Conservation (phyloP, 129 eudicot species). For the Tagetes patula region DNA sequence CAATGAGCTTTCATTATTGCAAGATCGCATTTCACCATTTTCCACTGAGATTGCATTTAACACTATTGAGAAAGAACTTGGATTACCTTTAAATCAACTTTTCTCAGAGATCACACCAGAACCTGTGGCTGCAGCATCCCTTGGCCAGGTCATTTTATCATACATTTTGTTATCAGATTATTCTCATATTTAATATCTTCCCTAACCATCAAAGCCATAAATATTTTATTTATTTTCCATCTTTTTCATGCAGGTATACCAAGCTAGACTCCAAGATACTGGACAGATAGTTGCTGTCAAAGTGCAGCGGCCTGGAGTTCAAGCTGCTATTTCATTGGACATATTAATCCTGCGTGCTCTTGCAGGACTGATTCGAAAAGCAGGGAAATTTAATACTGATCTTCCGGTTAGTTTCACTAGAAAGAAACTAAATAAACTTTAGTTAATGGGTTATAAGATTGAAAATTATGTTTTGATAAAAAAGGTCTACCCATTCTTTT, state of each 20-base stretch:
- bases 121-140: slow-evolving; percentile 99
- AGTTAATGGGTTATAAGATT: slow-evolving; percentile 10
- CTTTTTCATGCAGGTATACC: slow-evolving; percentile 61
- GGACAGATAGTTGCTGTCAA: slow-evolving; percentile 91
- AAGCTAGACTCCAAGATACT: slow-evolving; percentile 66
- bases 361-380: slow-evolving; percentile 72
- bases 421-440: neutral
- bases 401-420: slow-evolving; percentile 62
- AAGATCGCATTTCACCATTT: slow-evolving; percentile 93
- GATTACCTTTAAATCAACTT: slow-evolving; percentile 58
- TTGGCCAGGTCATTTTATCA: slow-evolving; percentile 72
- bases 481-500: slow-evolving; percentile 14
- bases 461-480: neutral
- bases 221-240: neutral
- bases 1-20: slow-evolving; percentile 81
- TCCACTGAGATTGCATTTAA: slow-evolving; percentile 77
- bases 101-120: slow-evolving; percentile 89
- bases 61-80: slow-evolving; percentile 88
- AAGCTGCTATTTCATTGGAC: slow-evolving; percentile 96
- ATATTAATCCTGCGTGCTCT: slow-evolving; percentile 79
- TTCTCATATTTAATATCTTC: too few species aligned
- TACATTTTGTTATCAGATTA: slow-evolving; percentile 3
- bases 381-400: slow-evolving; percentile 88
- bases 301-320: slow-evolving; percentile 97
- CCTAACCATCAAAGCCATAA: neutral